phyloP scores from a whole-genome alignment of 139 green algal genomes.

The Zygnema cylindricum region DNA sequence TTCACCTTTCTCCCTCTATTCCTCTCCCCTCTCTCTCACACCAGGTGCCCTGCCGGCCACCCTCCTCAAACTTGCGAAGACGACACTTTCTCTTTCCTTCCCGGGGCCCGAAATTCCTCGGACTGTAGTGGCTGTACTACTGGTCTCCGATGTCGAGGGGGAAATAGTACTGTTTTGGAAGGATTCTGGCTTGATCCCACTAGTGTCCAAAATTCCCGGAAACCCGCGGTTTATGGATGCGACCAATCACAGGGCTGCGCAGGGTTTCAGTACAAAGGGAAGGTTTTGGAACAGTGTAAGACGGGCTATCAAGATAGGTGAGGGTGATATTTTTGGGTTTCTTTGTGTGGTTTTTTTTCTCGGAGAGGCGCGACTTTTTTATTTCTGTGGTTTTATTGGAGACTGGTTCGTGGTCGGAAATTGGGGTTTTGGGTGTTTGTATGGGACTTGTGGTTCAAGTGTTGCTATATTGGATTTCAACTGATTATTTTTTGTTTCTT shows the following conservation, averaged over 20 bases:
- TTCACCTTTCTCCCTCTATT: not conserved
- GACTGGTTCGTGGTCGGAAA: too few species aligned
- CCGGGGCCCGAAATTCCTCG: not conserved
- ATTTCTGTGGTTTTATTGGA: too few species aligned
- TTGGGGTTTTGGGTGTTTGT: too few species aligned
- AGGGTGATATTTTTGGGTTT: too few species aligned
- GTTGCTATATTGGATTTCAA: too few species aligned
- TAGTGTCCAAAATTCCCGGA: not conserved
- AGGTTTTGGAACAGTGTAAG: not conserved
- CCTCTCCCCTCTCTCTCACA: not conserved
- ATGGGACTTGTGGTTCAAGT: too few species aligned
- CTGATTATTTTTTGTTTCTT: too few species aligned
- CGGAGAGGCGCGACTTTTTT: not conserved
- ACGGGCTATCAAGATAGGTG: not conserved
- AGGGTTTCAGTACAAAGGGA: not conserved
- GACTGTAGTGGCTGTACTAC: not conserved
- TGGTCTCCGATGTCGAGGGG: not conserved
- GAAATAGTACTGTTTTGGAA: not conserved
- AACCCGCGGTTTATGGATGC: conserved; percentile 3
- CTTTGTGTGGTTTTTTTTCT: too few species aligned
- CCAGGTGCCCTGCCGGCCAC: not conserved
- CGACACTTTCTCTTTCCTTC: not conserved
- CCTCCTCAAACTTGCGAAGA: not conserved
- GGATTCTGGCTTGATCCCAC: conserved; percentile 18
- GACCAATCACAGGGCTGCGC: conserved; percentile 7